phyloP scores from a whole-genome alignment of 495 filamentous ascomycete species.

The Penicillium subrubescens region DNA sequence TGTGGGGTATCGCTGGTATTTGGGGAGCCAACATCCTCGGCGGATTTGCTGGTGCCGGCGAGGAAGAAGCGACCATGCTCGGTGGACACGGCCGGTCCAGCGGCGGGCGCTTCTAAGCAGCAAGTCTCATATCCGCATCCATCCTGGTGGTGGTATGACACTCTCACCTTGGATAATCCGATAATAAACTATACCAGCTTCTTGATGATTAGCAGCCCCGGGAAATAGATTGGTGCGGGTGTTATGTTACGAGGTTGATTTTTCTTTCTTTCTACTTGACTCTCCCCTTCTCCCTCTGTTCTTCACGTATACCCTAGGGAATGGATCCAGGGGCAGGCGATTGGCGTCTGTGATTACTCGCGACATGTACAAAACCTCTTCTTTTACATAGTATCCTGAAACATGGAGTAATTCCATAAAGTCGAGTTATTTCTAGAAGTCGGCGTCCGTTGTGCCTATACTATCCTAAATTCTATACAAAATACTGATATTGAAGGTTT shows the following conservation, averaged over 20 bases:
- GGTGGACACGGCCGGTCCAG: constrained; percentile 32
- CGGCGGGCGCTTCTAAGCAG: constrained; percentile 40
- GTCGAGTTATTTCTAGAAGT: not conserved
- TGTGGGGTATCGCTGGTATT: constrained; percentile 91
- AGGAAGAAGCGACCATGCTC: constrained; percentile 39
- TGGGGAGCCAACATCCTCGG: constrained; percentile 73
- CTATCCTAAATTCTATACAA: not conserved
- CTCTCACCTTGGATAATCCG: not conserved
- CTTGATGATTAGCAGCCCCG: not conserved
- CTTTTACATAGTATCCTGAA: constrained; percentile 19
- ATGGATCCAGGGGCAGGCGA: constrained; percentile 27
- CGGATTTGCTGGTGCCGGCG: constrained; percentile 36
- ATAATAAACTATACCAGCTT: not conserved
- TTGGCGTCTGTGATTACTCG: constrained; percentile 18
- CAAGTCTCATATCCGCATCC: too few relatives aligned
- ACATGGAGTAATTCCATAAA: constrained; percentile 10
- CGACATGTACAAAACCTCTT: constrained; percentile 28
- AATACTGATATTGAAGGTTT: not conserved
- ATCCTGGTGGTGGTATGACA: not conserved
- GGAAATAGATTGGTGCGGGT: not conserved
- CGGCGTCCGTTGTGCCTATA: not conserved
- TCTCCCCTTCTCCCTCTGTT: constrained; percentile 24
- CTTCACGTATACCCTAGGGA: constrained; percentile 32
- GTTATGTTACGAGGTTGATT: constrained; percentile 14
- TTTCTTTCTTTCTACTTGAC: constrained; percentile 16